Evolutionary conservation across 495 filamentous ascomycete species (phyloP).

Genomic region (Penicillium steckii): DNA sequence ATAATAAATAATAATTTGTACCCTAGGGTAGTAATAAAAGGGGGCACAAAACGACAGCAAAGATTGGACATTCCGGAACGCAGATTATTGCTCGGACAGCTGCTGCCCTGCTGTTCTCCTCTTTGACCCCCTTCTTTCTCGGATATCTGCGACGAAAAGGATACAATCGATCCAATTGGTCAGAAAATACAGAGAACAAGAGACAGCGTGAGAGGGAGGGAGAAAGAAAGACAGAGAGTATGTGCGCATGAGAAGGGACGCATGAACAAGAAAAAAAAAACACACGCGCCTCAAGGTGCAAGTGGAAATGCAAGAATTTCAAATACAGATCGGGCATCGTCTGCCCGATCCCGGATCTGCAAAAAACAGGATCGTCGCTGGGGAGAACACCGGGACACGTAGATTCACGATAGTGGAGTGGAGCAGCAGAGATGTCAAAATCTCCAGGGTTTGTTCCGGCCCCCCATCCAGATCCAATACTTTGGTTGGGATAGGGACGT

Average conservation of each 20-base stretch:
- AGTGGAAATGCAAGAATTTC: conserved; percentile 6
- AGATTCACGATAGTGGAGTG: not conserved
- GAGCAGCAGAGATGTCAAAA: conserved; percentile 2
- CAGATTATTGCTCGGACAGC: conserved; percentile 2
- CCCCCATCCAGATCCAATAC: conserved; percentile 22
- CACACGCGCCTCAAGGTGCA: not conserved
- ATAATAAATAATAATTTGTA: not conserved
- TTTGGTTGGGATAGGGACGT: conserved; percentile 25
- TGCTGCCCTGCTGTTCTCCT: not conserved
- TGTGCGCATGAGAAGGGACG: no score
- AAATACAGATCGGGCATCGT: conserved; percentile 14
- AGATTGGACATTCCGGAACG: conserved; percentile 1
- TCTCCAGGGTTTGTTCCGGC: conserved; percentile 9
- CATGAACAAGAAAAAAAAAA: conserved; percentile 2
- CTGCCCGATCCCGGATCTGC: conserved; percentile 20
- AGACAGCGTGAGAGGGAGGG: not conserved
- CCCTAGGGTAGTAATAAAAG: not conserved
- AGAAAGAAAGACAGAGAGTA: not conserved
- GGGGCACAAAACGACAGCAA: not conserved
- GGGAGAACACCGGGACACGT: not conserved
- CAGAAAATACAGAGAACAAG: not conserved
- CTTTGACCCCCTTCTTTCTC: conserved; percentile 7
- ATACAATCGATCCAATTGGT: not conserved
- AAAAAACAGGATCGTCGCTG: not conserved
- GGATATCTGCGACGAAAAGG: conserved; percentile 8